A percentile compares a stretch with the other conserved stretches of the same genome.
These are phyloP conservation scores for Quercus robur DNA, from an alignment of 306 rosid genomes.

Conservation along the genomic window DNA sequence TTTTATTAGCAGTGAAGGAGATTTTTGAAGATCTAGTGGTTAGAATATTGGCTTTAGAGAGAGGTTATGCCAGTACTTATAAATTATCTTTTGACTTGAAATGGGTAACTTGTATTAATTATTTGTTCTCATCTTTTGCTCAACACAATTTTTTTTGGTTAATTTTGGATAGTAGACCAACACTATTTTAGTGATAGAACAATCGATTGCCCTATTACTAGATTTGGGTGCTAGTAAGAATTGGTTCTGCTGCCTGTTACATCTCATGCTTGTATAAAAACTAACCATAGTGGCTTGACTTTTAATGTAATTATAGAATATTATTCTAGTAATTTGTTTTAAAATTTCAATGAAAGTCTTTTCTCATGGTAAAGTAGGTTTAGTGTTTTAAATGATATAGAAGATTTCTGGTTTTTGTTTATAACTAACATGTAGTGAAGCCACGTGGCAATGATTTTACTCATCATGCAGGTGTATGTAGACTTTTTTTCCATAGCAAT, in stretches of 20 bases:
- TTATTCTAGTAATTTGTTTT: neutral
- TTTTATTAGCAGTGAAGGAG: neutral
- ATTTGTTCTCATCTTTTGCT: neutral
- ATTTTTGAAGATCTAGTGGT: neutral
- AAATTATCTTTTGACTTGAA: neutral
- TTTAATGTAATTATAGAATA: neutral
- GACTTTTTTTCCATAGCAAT: conserved; percentile 59
- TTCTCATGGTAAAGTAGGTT: neutral
- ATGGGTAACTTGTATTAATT: neutral
- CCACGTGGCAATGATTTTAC: conserved; percentile 22
- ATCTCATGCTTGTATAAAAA: neutral
- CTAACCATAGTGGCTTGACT: neutral
- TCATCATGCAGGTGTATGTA: conserved; percentile 74
- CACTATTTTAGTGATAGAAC: neutral
- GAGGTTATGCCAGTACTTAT: neutral
- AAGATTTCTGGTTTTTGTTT: conserved; percentile 2
- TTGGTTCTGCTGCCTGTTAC: neutral
- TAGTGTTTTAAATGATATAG: neutral
- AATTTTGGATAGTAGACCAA: neutral
- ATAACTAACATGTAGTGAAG: neutral
- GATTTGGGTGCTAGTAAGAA: neutral
- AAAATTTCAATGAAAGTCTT: neutral
- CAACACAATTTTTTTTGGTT: neutral
- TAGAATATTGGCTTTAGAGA: neutral
- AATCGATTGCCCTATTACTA: neutral